Evolutionary conservation across 148 eudicot genomes (phyloP), one percentile per base, ranked within the genome.

Genomic region (Bassia scoparia): DNA sequence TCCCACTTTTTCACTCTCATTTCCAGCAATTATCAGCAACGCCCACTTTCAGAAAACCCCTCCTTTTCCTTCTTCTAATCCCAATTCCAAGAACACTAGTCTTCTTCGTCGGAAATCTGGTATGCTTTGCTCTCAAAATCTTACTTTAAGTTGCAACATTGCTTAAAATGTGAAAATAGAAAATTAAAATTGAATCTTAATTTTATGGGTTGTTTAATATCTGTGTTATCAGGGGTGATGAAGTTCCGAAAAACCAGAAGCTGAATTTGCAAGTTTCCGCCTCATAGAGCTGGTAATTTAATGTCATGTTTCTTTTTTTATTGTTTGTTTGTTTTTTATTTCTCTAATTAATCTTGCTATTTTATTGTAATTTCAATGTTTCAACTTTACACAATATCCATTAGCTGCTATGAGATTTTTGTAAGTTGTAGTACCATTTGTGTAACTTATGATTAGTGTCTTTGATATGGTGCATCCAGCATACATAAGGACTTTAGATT

Each of bases 241-340:
- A 80, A 66, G 68, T 69, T 80, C 60, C 67, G 60, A 85, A 75
- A 76, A 68, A 76, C 67, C 88, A 81, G 68, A 91, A 82, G 75
- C 84, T 89, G 76, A 91, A 94, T 87, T 76, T 88, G 81, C 86
- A 86, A 53, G 85, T 94, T 84, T 94, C 97, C 97, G 59, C 95
- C 98, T 17, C 98, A 94, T 72, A 86, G 98, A 89, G 98, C 98
- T 74, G 98, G 97, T 94, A 83, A 78, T 44, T 66, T 24, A n/a
- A n/a, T 37, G 41, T 7, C 46, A 41, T 24, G 38, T 21, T 55
- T 63, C 53, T 23, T 58, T 33, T 29, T 10, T 29, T 9, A 1
- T 3, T 52, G 15, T 7, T 53, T 64, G 6, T 50, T 81, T 74
- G 13, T 37, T 24, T 76, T 43, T 2, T 0, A 5, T 49, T 12